Base-by-base conservation (phyloP, 2,329 filamentous ascomycete species). In the Hypomyces perniciosus region DNA sequence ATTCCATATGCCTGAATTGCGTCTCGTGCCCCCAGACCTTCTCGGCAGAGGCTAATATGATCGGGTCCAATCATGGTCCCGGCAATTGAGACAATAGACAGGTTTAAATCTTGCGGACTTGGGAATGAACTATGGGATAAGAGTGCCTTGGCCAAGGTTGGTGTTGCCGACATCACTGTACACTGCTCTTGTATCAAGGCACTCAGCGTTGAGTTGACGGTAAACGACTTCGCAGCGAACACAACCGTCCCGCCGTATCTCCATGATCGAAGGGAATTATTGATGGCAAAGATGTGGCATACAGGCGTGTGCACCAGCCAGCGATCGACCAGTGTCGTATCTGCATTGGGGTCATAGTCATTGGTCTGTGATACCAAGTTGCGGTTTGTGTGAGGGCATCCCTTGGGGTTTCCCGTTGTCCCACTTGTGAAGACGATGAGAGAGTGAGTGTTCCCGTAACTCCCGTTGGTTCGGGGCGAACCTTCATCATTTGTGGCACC, bases 371-470 rank as follows among this genome's bases (percentile, higher is more conserved):
- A 68, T 6, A 69, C 61, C n/a, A 72, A 50, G 50, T 72, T 74
- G 30, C 61, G 55, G 55, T 67, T 65, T 5, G 69, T 72, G 53
- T 74, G 67, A 10, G 65, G 63, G 51, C 72, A 75, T 44, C 68
- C 72, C 56, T 77, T 77, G 5, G 74, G 72, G 0, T 67, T 59
- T 5, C 71, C 72, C 0, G 73, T 76, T n/a, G 73, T 77, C 20
- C 74, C 74, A 55, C 73, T 76, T 20, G 73, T 77, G 59, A 77
- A 76, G 31, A 76, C 62, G 44, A 77, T 68, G 39, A 75, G 62
- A 5, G 67, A 67, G 6, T 59, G 64, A 44, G 65, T 60, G 31
- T 58, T 47, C 10, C 44, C 27, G 8, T 51, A 35, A 10, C 7
- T 39, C n/a, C 28, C 20, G 9, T 13, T 33, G 33, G 42, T 8